Evolutionary conservation across 2,329 filamentous ascomycete genomes (phyloP).

Genomic region (Coleophoma crateriformis): DNA sequence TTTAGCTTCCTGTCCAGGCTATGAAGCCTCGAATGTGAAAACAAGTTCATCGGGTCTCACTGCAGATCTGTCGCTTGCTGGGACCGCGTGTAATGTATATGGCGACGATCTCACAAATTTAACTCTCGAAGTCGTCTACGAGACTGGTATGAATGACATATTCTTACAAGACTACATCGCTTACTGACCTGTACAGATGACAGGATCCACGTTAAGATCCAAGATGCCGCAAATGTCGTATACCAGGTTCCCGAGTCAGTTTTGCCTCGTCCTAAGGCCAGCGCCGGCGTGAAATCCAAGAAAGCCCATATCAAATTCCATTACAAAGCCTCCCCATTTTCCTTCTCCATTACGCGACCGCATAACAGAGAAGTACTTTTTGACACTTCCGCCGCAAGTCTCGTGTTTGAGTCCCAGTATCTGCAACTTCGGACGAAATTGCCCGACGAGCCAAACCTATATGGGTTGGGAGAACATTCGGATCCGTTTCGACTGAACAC

Average conservation of each 20-base stretch:
- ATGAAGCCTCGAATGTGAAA: constrained; percentile 43
- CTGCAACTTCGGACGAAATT: constrained; percentile 55
- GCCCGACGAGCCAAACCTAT: constrained; percentile 53
- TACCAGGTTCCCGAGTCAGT: constrained; percentile 58
- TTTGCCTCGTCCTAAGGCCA: constrained; percentile 42
- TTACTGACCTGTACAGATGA: constrained; percentile 31
- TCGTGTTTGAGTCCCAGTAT: constrained; percentile 62
- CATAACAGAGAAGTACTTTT: constrained; percentile 49
- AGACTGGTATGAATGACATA: constrained; percentile 40
- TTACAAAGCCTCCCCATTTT: constrained; percentile 50
- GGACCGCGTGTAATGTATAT: constrained; percentile 53
- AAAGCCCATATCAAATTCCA: constrained; percentile 43
- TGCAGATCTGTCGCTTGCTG: constrained; percentile 53
- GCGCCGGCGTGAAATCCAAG: constrained; percentile 22
- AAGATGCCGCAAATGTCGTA: constrained; percentile 50
- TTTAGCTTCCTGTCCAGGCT: constrained; percentile 40
- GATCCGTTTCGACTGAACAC: constrained; percentile 53
- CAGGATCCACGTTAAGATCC: constrained; percentile 60
- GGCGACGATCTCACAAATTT: constrained; percentile 51
- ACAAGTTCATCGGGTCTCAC: constrained; percentile 38
- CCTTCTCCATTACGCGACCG: constrained; percentile 49
- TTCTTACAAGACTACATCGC: not conserved
- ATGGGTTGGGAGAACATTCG: constrained; percentile 60
- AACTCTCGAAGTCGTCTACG: constrained; percentile 54
- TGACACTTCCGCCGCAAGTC: constrained; percentile 48